Base-by-base conservation (phyloP, 768 basidiomycete genomes). In the Tulasnella sp. region DNA sequence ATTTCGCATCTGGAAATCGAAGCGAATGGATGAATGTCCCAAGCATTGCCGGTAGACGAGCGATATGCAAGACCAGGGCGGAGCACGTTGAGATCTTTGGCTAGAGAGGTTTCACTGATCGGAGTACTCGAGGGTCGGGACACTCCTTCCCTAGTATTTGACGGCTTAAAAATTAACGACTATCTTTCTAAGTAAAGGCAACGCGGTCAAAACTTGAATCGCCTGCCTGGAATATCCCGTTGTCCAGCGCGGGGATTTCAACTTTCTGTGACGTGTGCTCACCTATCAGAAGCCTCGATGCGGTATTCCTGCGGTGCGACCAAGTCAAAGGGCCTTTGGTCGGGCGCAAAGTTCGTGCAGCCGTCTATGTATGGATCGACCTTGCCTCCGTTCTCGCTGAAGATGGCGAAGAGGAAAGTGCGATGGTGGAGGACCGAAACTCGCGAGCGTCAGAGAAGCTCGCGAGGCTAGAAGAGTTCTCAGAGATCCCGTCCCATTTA, bases 241-340 rank as follows among this genome's bases (percentile, higher is more conserved):
- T 44, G 34, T 75, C 34, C n/a, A 80, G 54, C 20, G 46, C 3
- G 7, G 7, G 24, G 4, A 7, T 8, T 24, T 31, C 28, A 6
- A 16, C 4, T 22, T 16, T 60, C 24, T 9, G 3, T 64, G 28
- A 48, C 2, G 14, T 77, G 31, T 16, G 85, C 89, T 54, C 82
- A 94, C 95, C 97, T 97, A 87, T 98, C 98, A 83, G 94, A 91
- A 1, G 93, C 93, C 82, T 98, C 98, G 80, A 99, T 98, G 22
- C 98, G 98, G 84, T 99, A 99, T 85, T 99, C 98, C 84, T 99
- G 97, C 11, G 98, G 98, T 0, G 96, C 97, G 37, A 99, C 97
- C 54, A 99, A 90, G 84, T 99, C 97, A 83, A 99, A 99, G 90
- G 1, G 96, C 96, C 86, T 99, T 99, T 22, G 98, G 97, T 40